Percentiles rank a stretch among this genome's conserved stretches.
Conservation (phyloP, 1,139 yeast genomes). For the Yamadazyma triangularis region DNA sequence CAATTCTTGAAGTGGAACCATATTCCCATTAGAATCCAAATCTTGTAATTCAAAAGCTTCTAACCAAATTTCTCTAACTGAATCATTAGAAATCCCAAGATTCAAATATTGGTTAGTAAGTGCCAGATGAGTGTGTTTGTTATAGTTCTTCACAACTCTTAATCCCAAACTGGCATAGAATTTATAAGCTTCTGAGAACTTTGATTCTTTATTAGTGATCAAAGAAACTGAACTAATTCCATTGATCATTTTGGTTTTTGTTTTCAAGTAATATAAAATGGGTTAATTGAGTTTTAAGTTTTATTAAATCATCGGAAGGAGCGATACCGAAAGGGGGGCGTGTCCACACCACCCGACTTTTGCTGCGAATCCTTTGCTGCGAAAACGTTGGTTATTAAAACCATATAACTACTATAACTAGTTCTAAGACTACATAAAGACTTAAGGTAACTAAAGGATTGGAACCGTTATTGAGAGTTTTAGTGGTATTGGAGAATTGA, state of each 20-base stretch:
- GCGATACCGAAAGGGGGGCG: no score
- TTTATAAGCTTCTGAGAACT: conserved; percentile 41
- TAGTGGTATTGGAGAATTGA: no score
- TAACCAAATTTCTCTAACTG: conserved; percentile 66
- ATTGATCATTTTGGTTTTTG: conserved; percentile 8
- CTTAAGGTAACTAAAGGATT: no score
- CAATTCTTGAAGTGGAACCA: conserved; percentile 58
- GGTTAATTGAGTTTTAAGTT: no score
- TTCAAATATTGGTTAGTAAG: conserved; percentile 25
- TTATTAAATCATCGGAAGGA: no score
- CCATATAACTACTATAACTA: no score
- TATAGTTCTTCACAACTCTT: conserved; percentile 48
- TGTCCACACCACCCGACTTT: no score
- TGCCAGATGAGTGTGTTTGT: conserved; percentile 34
- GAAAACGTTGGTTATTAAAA: no score
- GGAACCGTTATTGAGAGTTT: no score
- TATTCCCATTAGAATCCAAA: conserved; percentile 38
- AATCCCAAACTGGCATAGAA: conserved; percentile 61
- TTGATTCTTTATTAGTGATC: conserved; percentile 47
- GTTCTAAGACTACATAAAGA: no score
- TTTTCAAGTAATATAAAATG: conserved; percentile 10
- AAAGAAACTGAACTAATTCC: conserved; percentile 49
- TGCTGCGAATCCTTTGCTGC: no score
- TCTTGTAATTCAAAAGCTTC: conserved; percentile 62
- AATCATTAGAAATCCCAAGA: conserved; percentile 59